Conservation (phyloP, 2,329 filamentous ascomycete species). For the Colletotrichum karsti region DNA sequence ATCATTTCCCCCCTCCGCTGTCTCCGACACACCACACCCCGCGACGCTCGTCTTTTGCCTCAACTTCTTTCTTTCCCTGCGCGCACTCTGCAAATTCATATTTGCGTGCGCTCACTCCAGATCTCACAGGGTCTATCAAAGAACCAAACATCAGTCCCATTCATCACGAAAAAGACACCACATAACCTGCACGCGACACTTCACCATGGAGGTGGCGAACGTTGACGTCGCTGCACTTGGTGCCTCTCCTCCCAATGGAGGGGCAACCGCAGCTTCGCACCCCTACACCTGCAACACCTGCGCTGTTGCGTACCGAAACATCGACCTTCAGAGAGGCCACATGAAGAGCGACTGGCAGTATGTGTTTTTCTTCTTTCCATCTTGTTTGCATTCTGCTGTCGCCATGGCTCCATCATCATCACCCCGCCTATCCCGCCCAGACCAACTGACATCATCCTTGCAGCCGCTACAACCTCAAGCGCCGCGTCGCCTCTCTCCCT, state of each 20-base stretch:
- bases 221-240: conserved; percentile 35
- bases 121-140: background rate
- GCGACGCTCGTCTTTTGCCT: conserved; percentile 2
- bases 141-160: background rate
- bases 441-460: conserved; percentile 28
- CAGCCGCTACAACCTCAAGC: conserved; percentile 95
- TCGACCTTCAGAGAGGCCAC: conserved; percentile 90
- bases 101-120: conserved; percentile 6
- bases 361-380: conserved; percentile 48
- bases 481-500: conserved; percentile 87
- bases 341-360: conserved; percentile 99
- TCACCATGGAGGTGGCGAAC: conserved; percentile 53
- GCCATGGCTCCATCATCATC: background rate
- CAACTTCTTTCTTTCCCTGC: conserved; percentile 2
- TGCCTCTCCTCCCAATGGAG: conserved; percentile 33
- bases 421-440: background rate
- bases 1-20: conserved; percentile 29
- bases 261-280: conserved; percentile 63
- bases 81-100: conserved; percentile 4
- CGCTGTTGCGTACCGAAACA: conserved; percentile 94
- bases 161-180: background rate
- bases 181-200: conserved; percentile 2
- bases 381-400: background rate
- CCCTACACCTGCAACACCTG: conserved; percentile 99
- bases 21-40: conserved; percentile 3